Percentiles rank a stretch among this genome's conserved stretches.
Evolutionary conservation across 257 asterid genomes (phyloP).

Genomic region (Solanum chilense): DNA sequence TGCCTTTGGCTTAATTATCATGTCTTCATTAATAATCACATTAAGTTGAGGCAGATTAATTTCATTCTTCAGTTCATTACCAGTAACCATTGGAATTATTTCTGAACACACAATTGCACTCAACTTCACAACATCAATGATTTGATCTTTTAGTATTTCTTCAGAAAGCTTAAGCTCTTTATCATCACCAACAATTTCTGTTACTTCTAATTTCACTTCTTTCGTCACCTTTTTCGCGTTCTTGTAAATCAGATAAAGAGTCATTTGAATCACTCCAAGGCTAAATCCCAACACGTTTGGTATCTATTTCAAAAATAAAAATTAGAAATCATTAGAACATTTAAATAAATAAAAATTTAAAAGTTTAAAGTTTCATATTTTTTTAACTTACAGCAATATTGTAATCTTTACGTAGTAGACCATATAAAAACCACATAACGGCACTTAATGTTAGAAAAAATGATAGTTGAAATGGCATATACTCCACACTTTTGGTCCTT

Average conservation of each 20-base stretch:
- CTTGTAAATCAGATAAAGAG: constrained; percentile 37
- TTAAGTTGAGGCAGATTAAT: neutral
- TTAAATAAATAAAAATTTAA: neutral
- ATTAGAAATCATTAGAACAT: neutral
- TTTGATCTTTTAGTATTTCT: constrained; percentile 27
- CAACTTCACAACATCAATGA: constrained; percentile 34
- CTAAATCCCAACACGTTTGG: constrained; percentile 63
- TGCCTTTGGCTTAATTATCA: neutral
- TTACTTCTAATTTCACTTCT: neutral
- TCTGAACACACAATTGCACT: constrained; percentile 34
- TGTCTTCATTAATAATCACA: neutral
- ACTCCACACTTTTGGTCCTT: constrained; percentile 55
- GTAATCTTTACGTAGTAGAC: constrained; percentile 39
- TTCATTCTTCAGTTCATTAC: neutral
- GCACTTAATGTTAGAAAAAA: constrained; percentile 63
- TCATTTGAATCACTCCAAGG: constrained; percentile 53
- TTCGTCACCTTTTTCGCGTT: constrained; percentile 18
- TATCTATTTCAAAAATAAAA: constrained; percentile 9
- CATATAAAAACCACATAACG: constrained; percentile 65
- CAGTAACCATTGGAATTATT: constrained; percentile 20
- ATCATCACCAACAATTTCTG: constrained; percentile 11
- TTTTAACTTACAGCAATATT: constrained; percentile 41
- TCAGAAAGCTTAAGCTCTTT: constrained; percentile 19
- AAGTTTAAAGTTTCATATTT: neutral
- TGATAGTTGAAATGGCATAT: constrained; percentile 68